Evolutionary conservation across 192 early-diverging fungal species (phyloP), one percentile per base, ranked within the genome.

Genomic region (Diversispora eburnea): DNA sequence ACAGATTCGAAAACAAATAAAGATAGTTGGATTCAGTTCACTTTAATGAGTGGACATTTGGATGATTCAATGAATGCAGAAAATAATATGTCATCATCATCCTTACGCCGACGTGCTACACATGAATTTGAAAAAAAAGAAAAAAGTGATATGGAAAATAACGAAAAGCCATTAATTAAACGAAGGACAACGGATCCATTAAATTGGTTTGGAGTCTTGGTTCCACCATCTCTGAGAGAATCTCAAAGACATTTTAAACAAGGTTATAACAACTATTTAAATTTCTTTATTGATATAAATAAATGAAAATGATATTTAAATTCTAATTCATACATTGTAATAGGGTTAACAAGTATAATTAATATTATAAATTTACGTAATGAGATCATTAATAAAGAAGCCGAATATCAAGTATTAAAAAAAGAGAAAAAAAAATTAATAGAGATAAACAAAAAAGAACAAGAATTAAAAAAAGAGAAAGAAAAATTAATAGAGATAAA

Each of bases 201-300:
- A 46, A 68, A 77, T 65, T 83, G 82, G 82, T 83, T 83, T 76
- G 82, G 82, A 5, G n/a, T 81, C 9, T 75, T 83, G 49, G 82
- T 83, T 39, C 75, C 82, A 17, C 51, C 78, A 10, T 79, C 80
- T 10, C 51, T 83, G 58, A 72, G 78, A 20, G 79, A 75, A 3
- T 64, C 77, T 12, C 82, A 83, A 45, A 57, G 65, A 9, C 73
- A 77, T 51, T 83, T 83, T 22, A 77, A 78, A 54, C 72, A 64
- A 58, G 75, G 82, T 83, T 41, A 62, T 17, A 41, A 8, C 39
- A 17, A 43, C 20, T 7, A 22, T 62, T 41, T 7, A 22, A 55
- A 51, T 8, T 7, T 22, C 41, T 65, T 63, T 15, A 52, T 10
- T 70, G 3, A 3, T 52, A 41, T 45, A 51, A 67, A 22, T 47